Evolutionary conservation across 75 land plant species (phyloP), one percentile per base, ranked within the genome.

Genomic region (Cunninghamia lanceolata): DNA sequence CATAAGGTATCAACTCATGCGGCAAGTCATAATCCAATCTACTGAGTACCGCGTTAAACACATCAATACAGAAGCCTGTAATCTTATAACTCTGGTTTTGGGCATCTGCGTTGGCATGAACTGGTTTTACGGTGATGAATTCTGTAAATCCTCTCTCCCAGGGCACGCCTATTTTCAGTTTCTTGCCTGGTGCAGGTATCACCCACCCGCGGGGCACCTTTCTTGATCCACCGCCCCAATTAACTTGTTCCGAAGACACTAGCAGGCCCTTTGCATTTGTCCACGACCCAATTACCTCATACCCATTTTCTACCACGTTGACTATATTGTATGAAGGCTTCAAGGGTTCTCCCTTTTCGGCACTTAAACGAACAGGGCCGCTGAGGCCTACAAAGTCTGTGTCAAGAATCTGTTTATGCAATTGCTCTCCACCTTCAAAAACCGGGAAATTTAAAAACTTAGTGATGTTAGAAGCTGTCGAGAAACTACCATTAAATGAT

Each of bases 21-120:
- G 53, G 53, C 53, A 50, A 50, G 2, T 50, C 53, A 50, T 13
- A 50, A 50, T 50, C 53, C 53, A 50, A 50, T 50, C 53, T 50
- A 2, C 16, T 50, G 2, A 50, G 15, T 15, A 87, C 89, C 15
- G 85, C 88, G 46, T 88, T 71, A 66, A 93, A 93, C 3, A 93
- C 63, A 79, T 66, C 70, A 28, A 66, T 66, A 28, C n/a, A 66
- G 30, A 66, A 66, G 30, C 70, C 70, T 66, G 70, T 66, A 28
- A 66, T 66, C 2, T 0, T 28, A 66, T 66, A 66, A 25, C 0
- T 25, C 70, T 66, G 25, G 70, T 66, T 66, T 28, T 28, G 70
- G n/a, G 39, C 87, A 50, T 3, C 14, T 50, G 15, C 87, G 79
- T 50, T 50, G 16, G 53, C 1, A 50, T 14, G 53, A 50, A 50